Percentiles rank a stretch among this genome's conserved stretches.
Conservation (phyloP, 768 basidiomycete species). For the Naganishia friedmannii region DNA sequence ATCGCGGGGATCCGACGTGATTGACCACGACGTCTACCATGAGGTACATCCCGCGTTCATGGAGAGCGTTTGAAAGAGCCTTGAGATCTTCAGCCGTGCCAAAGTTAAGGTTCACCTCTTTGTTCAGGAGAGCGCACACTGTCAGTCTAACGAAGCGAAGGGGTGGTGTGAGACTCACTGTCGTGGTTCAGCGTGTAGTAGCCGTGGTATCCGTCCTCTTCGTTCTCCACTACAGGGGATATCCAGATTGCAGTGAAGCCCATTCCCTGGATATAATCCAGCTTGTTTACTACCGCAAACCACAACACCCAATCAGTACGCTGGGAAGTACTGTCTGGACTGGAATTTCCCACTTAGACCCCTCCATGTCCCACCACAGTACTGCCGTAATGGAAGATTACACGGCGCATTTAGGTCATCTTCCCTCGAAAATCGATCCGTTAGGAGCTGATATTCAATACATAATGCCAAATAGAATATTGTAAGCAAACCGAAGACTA, state of each 20-base stretch:
- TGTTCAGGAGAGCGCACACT: constrained; percentile 47
- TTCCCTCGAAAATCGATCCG: constrained; percentile 28
- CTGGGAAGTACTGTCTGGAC: not conserved
- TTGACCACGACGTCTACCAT: constrained; percentile 81
- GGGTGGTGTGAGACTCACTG: not conserved
- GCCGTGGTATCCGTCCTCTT: constrained; percentile 56
- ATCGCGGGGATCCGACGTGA: constrained; percentile 70
- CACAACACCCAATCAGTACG: not conserved
- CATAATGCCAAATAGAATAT: too few relatives aligned
- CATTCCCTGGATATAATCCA: constrained; percentile 80
- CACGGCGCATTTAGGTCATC: constrained; percentile 27
- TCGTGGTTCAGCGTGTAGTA: constrained; percentile 47
- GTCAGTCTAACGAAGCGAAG: not conserved
- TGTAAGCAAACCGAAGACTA: not conserved
- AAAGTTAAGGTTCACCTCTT: constrained; percentile 65
- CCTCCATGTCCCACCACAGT: constrained; percentile 81
- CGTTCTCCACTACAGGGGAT: constrained; percentile 75
- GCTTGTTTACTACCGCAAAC: constrained; percentile 52
- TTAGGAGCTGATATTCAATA: constrained; percentile 24
- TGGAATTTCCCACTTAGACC: constrained; percentile 55
- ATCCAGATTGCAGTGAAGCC: constrained; percentile 86
- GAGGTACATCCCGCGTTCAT: constrained; percentile 74
- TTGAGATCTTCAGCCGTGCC: constrained; percentile 72
- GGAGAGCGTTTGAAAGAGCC: constrained; percentile 64
- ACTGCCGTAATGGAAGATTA: constrained; percentile 42